Base-by-base conservation (phyloP, 1,284 basidiomycete genomes). In the Malassezia caprae region DNA sequence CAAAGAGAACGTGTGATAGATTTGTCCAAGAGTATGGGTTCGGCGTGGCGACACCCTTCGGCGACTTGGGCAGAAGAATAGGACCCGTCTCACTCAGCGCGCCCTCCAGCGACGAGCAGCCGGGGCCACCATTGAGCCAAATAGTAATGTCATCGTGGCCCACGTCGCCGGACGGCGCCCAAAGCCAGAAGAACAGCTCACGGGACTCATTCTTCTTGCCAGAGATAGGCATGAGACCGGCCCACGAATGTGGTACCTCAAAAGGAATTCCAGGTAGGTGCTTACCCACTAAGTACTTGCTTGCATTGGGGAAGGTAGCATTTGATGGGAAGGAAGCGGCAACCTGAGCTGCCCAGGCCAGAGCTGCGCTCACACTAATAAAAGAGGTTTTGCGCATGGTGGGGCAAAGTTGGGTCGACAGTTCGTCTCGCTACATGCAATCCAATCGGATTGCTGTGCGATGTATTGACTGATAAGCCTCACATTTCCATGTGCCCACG, bases 121-220 rank as follows among this genome's bases (percentile, higher is more conserved):
- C 79, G 0, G 80, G 81, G 1, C 70, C 69, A 82, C 86, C 86
- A 48, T 70, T 72, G 39, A 65, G 48, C 69, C 67, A 72, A 85
- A 76, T 85, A 83, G 53, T 85, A 81, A 87, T 68, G 66, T 87
- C 84, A 62, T 87, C 83, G 13, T 80, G 68, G 53, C 82, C 85
- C 11, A 83, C 83, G 64, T 82, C 77, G 10, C 83, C 83, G 4
- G 83, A 83, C 1, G 85, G 82, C 39, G 86, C 86, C 77, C 87
- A 87, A 75, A 87, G 85, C 87, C 86, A 88, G 76, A 88, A 88
- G 78, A 85, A 88, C 6, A 88, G 78, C 79, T 87, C 50, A 2
- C 61, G 50, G 3, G 41, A 49, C 34, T 68, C 62, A 30, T 64
- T 40, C 6, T 51, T 28, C 4, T 53, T 26, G 2, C 32, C 34